Evolutionary conservation across 805 yeast genomes (phyloP), one percentile per base, ranked within the genome.

Genomic region (Metschnikowia anglica): DNA sequence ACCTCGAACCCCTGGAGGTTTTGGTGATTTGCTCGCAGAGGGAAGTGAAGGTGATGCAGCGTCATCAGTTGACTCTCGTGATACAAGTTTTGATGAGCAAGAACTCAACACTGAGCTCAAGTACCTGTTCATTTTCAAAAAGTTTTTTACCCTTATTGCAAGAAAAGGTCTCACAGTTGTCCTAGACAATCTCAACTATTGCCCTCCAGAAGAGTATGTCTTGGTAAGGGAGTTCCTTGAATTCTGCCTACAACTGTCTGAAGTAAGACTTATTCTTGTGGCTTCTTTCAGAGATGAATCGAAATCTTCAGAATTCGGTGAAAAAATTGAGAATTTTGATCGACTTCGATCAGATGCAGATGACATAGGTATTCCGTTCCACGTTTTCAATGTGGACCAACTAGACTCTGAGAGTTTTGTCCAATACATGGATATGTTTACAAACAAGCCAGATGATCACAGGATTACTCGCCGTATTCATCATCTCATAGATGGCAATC

Each of bases 151-250:
- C n/a, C 51, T 76, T 3, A 59, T 76, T 36, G 70, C 72, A 7
- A 49, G 48, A 3, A 62, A 61, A 25, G 79, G 79, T 2, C 56
- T 76, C 29, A 73, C 78, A 0, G 47, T 76, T 1, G 61, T 72
- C 35, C 54, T 73, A 23, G 80, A 76, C 48, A 77, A 76, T 53
- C 49, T 72, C 19, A 76, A 75, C 40, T 69, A 72, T 68, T 65
- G 73, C 42, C 60, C 76, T 0, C 48, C 43, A 7, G 57, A 52
- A 9, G 72, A 65, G 44, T 56, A 65, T 49, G 42, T 32, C 4
- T 41, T 70, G 45, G 39, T 63, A 3, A 46, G 53, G 6, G 74
- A 70, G 34, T 52, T 65, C 4, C 38, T 60, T 7, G 52, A 49
- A 16, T 56, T 44, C 37, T 49, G 42, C 37, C 24, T 12, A 11